phyloP scores from a whole-genome alignment of 177 flowering plant genomes.

The Vitis hybrid region DNA sequence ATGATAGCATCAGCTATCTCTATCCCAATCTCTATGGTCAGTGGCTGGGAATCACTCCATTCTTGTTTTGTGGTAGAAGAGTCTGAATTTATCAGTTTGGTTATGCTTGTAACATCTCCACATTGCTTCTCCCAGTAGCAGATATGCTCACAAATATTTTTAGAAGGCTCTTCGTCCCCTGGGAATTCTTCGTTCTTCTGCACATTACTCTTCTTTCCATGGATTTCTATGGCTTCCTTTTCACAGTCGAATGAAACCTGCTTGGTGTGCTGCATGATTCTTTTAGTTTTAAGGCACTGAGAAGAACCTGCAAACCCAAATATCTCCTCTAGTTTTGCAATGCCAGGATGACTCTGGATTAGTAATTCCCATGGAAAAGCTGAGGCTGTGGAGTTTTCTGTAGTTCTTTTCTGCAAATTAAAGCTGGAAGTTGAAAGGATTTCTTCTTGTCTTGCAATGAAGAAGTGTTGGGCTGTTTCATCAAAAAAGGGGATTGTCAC shows the following conservation, averaged over 20 bases:
- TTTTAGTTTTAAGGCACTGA: slow-evolving; percentile 1
- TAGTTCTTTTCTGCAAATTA: neutral
- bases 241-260: neutral
- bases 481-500: neutral
- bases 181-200: neutral
- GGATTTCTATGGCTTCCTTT: neutral
- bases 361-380: slow-evolving; percentile 5
- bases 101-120: neutral
- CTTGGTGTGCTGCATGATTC: slow-evolving; percentile 1
- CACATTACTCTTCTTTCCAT: neutral
- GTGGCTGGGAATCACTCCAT: slow-evolving; percentile 3
- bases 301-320: neutral
- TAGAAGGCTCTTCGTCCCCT: neutral
- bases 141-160: neutral
- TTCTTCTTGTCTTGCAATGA: neutral
- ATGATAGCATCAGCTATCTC: slow-evolving; percentile 13
- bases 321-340: neutral
- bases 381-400: neutral
- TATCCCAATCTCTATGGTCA: slow-evolving; percentile 1
- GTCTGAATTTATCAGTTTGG: neutral
- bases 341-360: neutral
- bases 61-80: slow-evolving; percentile 4
- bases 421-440: slow-evolving; percentile 2
- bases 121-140: slow-evolving; percentile 4
- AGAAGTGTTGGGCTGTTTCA: neutral